These are phyloP conservation scores for Clavulina sp. DNA, from an alignment of 768 basidiomycete genomes.

Conservation along the genomic window DNA sequence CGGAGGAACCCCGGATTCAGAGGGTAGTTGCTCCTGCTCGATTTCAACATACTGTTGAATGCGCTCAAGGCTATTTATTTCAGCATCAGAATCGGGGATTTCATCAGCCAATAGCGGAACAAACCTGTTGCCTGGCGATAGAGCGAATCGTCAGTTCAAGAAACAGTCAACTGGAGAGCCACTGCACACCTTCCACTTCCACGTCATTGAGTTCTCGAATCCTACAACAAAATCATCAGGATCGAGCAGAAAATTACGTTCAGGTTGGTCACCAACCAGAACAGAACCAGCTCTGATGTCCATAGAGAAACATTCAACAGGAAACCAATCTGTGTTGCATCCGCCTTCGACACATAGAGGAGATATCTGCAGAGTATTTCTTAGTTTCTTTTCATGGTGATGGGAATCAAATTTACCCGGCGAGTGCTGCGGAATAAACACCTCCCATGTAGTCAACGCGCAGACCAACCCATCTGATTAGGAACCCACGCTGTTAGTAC, in stretches of 20 bases:
- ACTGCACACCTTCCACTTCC: constrained; percentile 25
- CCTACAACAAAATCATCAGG: background rate
- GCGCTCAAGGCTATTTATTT: constrained; percentile 26
- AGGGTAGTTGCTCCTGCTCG: constrained; percentile 33
- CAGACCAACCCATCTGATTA: constrained; percentile 28
- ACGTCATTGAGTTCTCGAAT: constrained; percentile 26
- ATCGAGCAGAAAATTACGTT: background rate
- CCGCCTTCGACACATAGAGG: too few relatives aligned
- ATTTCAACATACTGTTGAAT: constrained; percentile 38
- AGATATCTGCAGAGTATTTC: too few relatives aligned
- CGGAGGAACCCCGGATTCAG: constrained; percentile 29
- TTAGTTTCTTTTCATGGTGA: background rate
- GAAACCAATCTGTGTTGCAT: constrained; percentile 25
- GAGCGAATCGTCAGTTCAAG: too few relatives aligned
- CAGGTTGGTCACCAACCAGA: constrained; percentile 6
- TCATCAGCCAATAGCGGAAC: too few relatives aligned
- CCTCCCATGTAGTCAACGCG: constrained; percentile 43
- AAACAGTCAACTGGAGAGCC: background rate
- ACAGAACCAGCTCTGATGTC: constrained; percentile 39
- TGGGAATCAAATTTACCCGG: constrained; percentile 28
- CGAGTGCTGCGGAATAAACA: constrained; percentile 35
- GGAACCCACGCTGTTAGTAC: background rate
- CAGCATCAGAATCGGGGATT: too few relatives aligned
- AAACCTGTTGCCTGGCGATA: too few relatives aligned
- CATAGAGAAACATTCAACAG: constrained; percentile 30